phyloP scores from a whole-genome alignment of 2,329 filamentous ascomycete species.

The Ophiocordyceps camponoti-saundersi region DNA sequence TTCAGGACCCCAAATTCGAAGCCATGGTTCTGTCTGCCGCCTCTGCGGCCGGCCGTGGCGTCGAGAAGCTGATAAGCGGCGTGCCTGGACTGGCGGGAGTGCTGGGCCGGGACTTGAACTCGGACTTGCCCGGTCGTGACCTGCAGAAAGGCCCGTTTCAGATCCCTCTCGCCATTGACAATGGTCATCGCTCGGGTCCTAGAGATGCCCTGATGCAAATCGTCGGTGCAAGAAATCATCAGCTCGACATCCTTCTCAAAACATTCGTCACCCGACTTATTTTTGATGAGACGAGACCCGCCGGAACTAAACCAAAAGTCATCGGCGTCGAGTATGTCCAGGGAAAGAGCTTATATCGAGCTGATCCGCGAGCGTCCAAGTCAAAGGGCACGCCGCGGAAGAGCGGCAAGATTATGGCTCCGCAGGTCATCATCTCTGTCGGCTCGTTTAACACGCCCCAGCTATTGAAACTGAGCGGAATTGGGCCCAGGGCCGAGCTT shows the following conservation, averaged over 20 bases:
- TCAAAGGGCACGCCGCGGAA: slow-evolving; percentile 4
- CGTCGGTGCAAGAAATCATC: slow-evolving; percentile 8
- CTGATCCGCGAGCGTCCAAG: slow-evolving; percentile 18
- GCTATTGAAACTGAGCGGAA: slow-evolving; percentile 26
- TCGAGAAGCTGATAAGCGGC: slow-evolving; percentile 3
- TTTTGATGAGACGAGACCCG: slow-evolving; percentile 10
- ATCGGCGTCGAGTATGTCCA: slow-evolving; percentile 24
- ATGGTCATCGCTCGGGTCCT: slow-evolving; percentile 25
- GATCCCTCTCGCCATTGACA: slow-evolving; percentile 27
- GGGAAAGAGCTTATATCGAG: slow-evolving; percentile 22
- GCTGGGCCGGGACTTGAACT: slow-evolving; percentile 30
- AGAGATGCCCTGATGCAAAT: slow-evolving; percentile 28
- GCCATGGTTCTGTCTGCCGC: slow-evolving; percentile 7
- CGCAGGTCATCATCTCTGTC: slow-evolving; percentile 29
- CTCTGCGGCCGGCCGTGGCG: slow-evolving; percentile 12
- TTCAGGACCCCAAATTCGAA: slow-evolving; percentile 33
- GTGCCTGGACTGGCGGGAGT: slow-evolving; percentile 10
- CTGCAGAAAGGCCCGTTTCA: slow-evolving; percentile 20
- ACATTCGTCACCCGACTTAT: slow-evolving; percentile 18
- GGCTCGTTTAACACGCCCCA: slow-evolving; percentile 29
- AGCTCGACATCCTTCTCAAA: slow-evolving; percentile 7
- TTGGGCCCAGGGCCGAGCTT: slow-evolving; percentile 23
- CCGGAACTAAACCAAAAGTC: slow-evolving; percentile 14
- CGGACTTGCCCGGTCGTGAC: slow-evolving; percentile 25
- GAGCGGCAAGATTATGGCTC: slow-evolving; percentile 8